Evolutionary conservation across 257 asterid genomes (phyloP).

Genomic region (Rauvolfia tetraphylla): DNA sequence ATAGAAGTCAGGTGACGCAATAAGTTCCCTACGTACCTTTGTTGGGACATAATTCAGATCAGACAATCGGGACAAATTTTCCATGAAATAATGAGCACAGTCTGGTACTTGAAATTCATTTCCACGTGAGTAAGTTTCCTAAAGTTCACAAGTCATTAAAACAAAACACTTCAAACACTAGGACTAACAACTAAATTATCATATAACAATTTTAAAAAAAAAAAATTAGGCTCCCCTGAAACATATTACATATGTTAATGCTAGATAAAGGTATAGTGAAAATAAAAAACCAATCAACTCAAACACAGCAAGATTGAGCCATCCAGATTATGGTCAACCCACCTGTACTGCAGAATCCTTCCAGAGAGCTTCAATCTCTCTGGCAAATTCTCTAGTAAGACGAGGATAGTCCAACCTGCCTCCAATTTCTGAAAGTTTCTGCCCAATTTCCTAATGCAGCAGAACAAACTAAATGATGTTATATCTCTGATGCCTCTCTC

Average conservation of each 20-base stretch:
- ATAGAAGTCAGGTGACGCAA: not conserved
- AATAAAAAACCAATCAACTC: not conserved
- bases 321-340: constrained; percentile 19
- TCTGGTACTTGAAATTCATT: constrained; percentile 96
- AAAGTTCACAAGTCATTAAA: constrained; percentile 26
- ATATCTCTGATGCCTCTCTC: not conserved
- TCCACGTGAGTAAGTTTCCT: constrained; percentile 83
- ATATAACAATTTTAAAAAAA: not conserved
- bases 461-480: constrained; percentile 7
- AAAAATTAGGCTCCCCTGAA: not conserved
- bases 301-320: not conserved
- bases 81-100: constrained; percentile 90
- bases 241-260: not conserved
- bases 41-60: constrained; percentile 78
- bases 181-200: constrained; percentile 1
- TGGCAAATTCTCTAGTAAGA: constrained; percentile 68
- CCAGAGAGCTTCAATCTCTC: constrained; percentile 81
- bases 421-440: constrained; percentile 83
- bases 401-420: constrained; percentile 72
- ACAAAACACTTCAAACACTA: constrained; percentile 19
- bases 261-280: not conserved
- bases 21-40: constrained; percentile 47
- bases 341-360: constrained; percentile 91
- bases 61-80: constrained; percentile 74
- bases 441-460: constrained; percentile 70